phyloP scores from a whole-genome alignment of 2,329 filamentous ascomycete species.

The Aurifilum marmelostoma region DNA sequence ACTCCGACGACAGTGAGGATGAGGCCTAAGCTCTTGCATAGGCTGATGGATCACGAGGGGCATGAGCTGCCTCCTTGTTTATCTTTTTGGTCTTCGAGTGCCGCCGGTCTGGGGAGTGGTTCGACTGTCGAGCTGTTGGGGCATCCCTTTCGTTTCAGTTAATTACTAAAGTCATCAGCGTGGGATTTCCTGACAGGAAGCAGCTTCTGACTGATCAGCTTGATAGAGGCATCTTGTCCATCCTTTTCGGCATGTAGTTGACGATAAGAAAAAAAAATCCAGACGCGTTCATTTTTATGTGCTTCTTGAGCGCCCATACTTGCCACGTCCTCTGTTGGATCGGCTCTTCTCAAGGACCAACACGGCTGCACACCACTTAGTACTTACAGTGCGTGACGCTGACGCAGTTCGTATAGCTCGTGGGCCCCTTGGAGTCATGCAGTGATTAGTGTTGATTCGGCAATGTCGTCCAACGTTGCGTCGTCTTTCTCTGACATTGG shows the following conservation, averaged over 20 bases:
- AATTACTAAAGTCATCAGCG: neutral
- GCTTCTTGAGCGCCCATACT: neutral
- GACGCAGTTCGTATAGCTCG: neutral
- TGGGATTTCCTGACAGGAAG: neutral
- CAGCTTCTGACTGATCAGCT: neutral
- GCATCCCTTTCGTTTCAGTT: neutral
- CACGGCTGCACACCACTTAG: neutral
- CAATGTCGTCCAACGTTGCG: neutral
- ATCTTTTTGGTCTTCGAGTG: neutral
- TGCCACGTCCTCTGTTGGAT: neutral
- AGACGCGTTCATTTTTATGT: neutral
- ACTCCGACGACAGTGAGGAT: slow-evolving; percentile 24
- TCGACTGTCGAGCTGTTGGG: neutral
- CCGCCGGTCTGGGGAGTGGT: neutral
- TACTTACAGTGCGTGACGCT: neutral
- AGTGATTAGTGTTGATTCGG: neutral
- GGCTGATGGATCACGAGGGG: neutral
- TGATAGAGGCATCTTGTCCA: neutral
- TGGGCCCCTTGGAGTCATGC: neutral
- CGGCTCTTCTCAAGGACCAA: neutral
- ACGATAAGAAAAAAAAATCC: neutral
- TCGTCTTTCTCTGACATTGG: neutral
- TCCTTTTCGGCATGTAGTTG: neutral
- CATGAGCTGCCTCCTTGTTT: neutral
- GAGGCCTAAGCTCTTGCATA: neutral